phyloP scores from a whole-genome alignment of 306 rosid genomes.

The Sicyos edulis region DNA sequence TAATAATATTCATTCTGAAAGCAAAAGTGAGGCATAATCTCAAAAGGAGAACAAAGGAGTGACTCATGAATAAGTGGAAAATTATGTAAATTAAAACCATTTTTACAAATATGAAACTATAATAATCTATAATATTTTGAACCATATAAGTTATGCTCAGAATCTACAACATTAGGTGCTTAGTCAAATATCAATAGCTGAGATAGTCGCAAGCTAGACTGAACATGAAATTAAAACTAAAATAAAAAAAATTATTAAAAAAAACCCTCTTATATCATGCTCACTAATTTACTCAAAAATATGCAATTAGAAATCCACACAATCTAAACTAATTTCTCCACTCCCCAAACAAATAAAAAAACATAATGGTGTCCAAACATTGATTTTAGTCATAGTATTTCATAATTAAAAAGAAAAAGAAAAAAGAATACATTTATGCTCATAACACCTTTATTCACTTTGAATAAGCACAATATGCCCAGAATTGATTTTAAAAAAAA shows the following conservation, averaged over 20 bases:
- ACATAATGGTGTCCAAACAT: not conserved
- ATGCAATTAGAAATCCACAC: not conserved
- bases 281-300: not conserved
- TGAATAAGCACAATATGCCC: conserved; percentile 34
- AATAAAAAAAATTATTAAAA: too few relatives aligned
- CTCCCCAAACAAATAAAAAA: too few relatives aligned
- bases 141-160: not conserved
- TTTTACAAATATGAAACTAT: too few relatives aligned
- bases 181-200: too few relatives aligned
- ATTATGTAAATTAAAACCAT: not conserved
- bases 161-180: too few relatives aligned
- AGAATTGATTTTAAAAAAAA: conserved; percentile 25
- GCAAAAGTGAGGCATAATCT: not conserved
- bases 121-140: too few relatives aligned
- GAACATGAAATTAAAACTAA: too few relatives aligned
- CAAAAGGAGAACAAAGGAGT: too few relatives aligned
- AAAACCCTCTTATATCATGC: too few relatives aligned
- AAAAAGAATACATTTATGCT: conserved; percentile 2
- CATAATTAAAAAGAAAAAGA: too few relatives aligned
- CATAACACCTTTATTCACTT: conserved; percentile 34
- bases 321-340: not conserved
- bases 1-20: not conserved
- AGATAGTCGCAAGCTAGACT: too few relatives aligned
- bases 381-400: not conserved
- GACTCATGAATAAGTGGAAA: not conserved